Evolutionary conservation across 1,139 yeast species (phyloP).

Genomic region (Wickerhamomyces sp.): DNA sequence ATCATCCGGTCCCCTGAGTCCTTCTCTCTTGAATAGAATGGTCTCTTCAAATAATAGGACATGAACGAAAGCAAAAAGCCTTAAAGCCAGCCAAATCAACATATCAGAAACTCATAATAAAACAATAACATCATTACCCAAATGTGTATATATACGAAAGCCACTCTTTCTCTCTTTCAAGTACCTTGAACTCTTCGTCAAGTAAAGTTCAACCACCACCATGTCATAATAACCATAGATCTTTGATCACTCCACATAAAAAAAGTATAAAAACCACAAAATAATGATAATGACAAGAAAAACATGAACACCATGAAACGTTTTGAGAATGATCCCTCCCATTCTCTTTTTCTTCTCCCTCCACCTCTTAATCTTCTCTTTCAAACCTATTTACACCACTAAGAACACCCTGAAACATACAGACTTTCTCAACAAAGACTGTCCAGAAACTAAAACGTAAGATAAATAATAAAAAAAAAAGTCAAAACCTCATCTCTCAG

Average conservation of each 20-base stretch:
- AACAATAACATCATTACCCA: not conserved
- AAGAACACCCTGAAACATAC: not conserved
- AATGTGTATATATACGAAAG: not conserved
- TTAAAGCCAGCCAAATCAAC: not conserved
- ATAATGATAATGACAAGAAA: no score
- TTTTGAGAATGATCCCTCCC: no score
- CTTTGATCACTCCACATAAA: not conserved
- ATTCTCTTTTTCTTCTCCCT: not conserved
- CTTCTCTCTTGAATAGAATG: no score
- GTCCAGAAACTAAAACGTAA: not conserved
- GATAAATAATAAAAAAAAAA: not conserved
- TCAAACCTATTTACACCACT: not conserved
- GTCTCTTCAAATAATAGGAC: no score
- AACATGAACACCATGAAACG: not conserved
- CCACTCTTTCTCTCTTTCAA: not conserved
- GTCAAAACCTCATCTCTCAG: slow-evolving; percentile 1
- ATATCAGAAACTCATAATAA: not conserved
- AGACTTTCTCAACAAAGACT: not conserved
- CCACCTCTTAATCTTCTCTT: no score
- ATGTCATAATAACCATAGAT: not conserved
- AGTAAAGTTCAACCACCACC: not conserved
- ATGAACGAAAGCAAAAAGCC: not conserved
- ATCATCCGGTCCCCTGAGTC: no score
- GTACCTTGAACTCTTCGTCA: not conserved
- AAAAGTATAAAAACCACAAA: not conserved